These are phyloP conservation scores for Cucurbita moschata DNA, from an alignment of 306 rosid genomes.

Conservation along the genomic window DNA sequence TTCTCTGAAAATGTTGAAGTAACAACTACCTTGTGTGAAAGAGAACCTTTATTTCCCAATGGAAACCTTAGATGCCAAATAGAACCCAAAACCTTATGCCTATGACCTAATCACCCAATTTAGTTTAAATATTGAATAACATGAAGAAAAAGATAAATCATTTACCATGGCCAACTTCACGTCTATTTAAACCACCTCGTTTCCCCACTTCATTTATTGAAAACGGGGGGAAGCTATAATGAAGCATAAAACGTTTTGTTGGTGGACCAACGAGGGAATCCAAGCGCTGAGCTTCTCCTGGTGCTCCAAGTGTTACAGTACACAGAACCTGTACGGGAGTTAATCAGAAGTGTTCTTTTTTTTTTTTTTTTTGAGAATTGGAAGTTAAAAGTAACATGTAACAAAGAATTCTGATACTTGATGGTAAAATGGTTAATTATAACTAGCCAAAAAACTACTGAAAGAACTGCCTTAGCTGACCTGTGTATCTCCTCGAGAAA, in stretches of 20 bases:
- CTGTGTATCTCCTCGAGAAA: conserved; percentile 94
- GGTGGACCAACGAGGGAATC: conserved; percentile 84
- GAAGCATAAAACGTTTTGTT: conserved; percentile 91
- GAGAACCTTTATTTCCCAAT: background rate
- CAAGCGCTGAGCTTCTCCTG: conserved; percentile 81
- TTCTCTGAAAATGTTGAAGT: background rate
- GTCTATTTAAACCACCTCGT: conserved; percentile 82
- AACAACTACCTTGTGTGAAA: background rate
- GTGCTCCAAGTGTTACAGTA: conserved; percentile 94
- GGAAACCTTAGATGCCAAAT: background rate
- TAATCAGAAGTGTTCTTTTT: background rate
- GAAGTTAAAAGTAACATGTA: conserved; percentile 5
- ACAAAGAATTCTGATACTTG: background rate
- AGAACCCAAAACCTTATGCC: background rate
- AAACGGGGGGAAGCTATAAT: conserved; percentile 92
- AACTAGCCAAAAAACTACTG: conserved; percentile 4
- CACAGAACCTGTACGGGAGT: conserved; percentile 60
- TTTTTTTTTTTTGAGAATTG: background rate
- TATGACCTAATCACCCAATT: background rate
- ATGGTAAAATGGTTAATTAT: background rate
- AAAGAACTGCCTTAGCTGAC: conserved; percentile 21
- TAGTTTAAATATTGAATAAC: background rate
- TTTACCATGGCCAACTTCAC: conserved; percentile 99
- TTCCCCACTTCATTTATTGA: conserved; percentile 87
- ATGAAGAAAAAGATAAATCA: background rate